phyloP scores from a whole-genome alignment of 2,329 filamentous ascomycete genomes.

The Penicillium sclerotiorum region DNA sequence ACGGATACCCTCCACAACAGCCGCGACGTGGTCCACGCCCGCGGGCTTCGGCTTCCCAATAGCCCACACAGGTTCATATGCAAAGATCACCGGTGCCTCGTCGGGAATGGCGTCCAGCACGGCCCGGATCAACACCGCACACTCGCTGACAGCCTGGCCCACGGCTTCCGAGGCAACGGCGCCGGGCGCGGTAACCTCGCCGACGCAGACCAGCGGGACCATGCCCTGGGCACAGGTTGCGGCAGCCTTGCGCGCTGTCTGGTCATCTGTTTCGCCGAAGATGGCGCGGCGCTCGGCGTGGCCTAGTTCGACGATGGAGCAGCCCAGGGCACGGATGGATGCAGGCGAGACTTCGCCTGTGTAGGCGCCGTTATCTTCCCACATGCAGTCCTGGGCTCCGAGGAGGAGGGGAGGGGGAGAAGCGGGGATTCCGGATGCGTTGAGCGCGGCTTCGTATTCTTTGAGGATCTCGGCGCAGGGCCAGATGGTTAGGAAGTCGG shows the following conservation, averaged over 20 bases:
- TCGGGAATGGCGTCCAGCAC: slow-evolving; percentile 64
- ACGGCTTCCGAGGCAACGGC: slow-evolving; percentile 53
- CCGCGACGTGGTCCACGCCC: slow-evolving; percentile 69
- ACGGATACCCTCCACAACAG: slow-evolving; percentile 68
- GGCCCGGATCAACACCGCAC: slow-evolving; percentile 64
- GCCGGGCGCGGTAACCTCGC: slow-evolving; percentile 62
- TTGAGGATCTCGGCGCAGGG: slow-evolving; percentile 46
- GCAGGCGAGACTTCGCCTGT: slow-evolving; percentile 77
- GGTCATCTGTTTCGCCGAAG: slow-evolving; percentile 73
- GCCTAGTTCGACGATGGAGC: slow-evolving; percentile 73
- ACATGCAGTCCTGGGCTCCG: slow-evolving; percentile 76
- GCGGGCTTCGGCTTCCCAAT: slow-evolving; percentile 77
- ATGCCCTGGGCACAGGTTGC: slow-evolving; percentile 70
- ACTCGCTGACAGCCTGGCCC: slow-evolving; percentile 65
- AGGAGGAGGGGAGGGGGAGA: slow-evolving; percentile 58
- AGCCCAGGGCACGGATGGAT: slow-evolving; percentile 68
- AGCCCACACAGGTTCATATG: slow-evolving; percentile 88
- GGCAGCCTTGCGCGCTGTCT: slow-evolving; percentile 68
- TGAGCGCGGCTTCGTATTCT: slow-evolving; percentile 30
- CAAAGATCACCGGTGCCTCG: slow-evolving; percentile 71
- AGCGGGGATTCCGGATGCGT: slow-evolving; percentile 15
- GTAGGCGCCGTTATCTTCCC: slow-evolving; percentile 70
- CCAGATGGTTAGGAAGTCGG: slow-evolving; percentile 71
- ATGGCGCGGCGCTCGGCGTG: slow-evolving; percentile 76
- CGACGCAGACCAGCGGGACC: slow-evolving; percentile 78